Conservation (phyloP, 768 basidiomycete species). For the Leccinellum albellum region DNA sequence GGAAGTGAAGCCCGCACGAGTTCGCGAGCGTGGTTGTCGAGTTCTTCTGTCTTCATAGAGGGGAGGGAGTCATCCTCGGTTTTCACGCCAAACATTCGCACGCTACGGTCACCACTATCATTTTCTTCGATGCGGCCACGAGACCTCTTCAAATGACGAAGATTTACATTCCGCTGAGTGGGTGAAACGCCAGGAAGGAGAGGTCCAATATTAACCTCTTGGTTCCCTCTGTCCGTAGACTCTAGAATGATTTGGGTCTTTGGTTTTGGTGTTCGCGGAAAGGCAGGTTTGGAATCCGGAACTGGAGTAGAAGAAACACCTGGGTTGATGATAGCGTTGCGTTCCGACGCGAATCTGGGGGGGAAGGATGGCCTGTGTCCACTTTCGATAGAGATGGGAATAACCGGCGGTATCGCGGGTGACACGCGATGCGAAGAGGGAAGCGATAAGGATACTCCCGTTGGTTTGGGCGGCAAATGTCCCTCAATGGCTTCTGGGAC, state of each 20-base stretch:
- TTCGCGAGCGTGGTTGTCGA: conserved; percentile 4
- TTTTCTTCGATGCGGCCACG: conserved; percentile 26
- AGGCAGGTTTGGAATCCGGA: conserved; percentile 6
- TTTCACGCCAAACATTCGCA: conserved; percentile 17
- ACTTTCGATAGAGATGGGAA: conserved; percentile 8
- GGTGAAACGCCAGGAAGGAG: conserved; percentile 17
- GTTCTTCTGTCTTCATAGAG: conserved; percentile 17
- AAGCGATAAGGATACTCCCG: neutral
- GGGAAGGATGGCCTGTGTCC: conserved; percentile 10
- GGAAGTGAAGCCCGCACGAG: neutral
- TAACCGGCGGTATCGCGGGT: conserved; percentile 2
- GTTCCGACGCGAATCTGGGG: conserved; percentile 13
- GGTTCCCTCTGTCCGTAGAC: neutral
- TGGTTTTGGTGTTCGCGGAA: conserved; percentile 21
- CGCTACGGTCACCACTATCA: conserved; percentile 28
- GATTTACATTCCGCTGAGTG: conserved; percentile 26
- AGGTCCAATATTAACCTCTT: conserved; percentile 24
- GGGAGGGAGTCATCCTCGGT: conserved; percentile 11
- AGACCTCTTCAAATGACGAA: conserved; percentile 28
- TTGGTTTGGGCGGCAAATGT: conserved; percentile 2
- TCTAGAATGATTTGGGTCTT: conserved; percentile 26
- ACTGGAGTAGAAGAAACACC: neutral
- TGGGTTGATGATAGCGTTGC: neutral
- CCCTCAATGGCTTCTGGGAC: neutral
- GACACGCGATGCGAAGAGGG: neutral